Conservation (phyloP, 345 rosid genomes). For the Rhodamnia rubescens region DNA sequence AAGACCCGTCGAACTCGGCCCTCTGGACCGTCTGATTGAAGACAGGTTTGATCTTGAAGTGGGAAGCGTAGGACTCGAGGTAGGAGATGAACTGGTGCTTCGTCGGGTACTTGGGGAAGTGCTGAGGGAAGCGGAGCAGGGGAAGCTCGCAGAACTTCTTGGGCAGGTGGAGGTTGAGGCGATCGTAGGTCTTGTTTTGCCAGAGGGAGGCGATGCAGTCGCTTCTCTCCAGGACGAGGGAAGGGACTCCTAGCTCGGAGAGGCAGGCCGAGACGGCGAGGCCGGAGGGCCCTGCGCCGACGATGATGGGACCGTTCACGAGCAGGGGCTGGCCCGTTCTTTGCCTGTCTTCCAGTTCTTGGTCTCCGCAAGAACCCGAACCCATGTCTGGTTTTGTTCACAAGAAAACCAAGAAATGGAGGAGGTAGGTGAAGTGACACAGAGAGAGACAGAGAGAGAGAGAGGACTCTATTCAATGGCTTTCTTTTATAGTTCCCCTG, state of each 20-base stretch:
- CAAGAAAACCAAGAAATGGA: not conserved
- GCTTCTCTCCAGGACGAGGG: conserved; percentile 16
- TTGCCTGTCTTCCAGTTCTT: not conserved
- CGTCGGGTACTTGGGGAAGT: conserved; percentile 21
- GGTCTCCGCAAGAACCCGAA: conserved; percentile 6
- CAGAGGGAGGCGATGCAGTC: conserved; percentile 22
- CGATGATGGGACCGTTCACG: conserved; percentile 18
- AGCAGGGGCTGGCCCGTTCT: not conserved
- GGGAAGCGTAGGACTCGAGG: conserved; percentile 21
- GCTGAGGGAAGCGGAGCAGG: conserved; percentile 6
- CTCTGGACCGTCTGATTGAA: conserved; percentile 9
- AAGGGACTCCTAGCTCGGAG: conserved; percentile 11
- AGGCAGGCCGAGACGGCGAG: conserved; percentile 24
- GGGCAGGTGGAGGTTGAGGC: conserved; percentile 29
- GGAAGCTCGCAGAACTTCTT: conserved; percentile 24
- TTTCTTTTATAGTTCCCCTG: not conserved
- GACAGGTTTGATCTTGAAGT: conserved; percentile 9
- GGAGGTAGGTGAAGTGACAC: not conserved
- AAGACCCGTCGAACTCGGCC: conserved; percentile 9
- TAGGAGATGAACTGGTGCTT: conserved; percentile 20
- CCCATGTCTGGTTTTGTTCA: not conserved
- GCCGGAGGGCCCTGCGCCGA: conserved; percentile 31
- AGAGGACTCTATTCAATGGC: not conserved
- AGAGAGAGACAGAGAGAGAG: not conserved
- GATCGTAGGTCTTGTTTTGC: conserved; percentile 21